Percentiles rank a stretch among this genome's conserved stretches.
Evolutionary conservation across 306 rosid species (phyloP).

Genomic region (Hippophae rhamnoides): DNA sequence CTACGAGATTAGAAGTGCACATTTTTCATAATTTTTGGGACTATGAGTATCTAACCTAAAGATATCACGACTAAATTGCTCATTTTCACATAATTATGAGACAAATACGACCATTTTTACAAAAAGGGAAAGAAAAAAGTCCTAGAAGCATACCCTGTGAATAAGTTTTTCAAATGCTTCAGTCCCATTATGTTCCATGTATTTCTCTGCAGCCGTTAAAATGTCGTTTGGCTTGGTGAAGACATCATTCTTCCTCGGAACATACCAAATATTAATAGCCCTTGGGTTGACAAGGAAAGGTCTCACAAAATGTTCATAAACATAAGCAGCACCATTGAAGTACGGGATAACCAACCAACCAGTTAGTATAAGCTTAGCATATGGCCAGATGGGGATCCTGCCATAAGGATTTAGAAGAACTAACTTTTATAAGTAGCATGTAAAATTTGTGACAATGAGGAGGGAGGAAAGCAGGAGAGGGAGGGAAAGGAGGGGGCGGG

Average conservation of each 20-base stretch:
- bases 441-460: too few species aligned
- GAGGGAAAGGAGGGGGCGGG: too few species aligned
- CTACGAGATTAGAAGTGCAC: too few species aligned
- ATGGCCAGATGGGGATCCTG: slow-evolving; percentile 97
- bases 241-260: slow-evolving; percentile 55
- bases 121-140: neutral
- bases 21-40: too few species aligned
- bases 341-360: slow-evolving; percentile 94
- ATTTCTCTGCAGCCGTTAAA: slow-evolving; percentile 80
- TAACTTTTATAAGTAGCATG: too few species aligned
- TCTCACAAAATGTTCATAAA: slow-evolving; percentile 81
- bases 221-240: slow-evolving; percentile 52
- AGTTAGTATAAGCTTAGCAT: slow-evolving; percentile 67
- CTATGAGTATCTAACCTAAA: too few species aligned
- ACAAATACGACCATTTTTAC: too few species aligned
- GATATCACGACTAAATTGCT: too few species aligned
- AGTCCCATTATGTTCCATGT: slow-evolving; percentile 72
- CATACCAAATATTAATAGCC: slow-evolving; percentile 80
- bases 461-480: too few species aligned
- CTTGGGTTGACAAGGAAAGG: slow-evolving; percentile 62
- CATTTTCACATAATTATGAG: too few species aligned
- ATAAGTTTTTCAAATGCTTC: slow-evolving; percentile 59
- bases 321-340: slow-evolving; percentile 87
- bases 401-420: slow-evolving; percentile 5
- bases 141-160: slow-evolving; percentile 38